Base-by-base conservation (phyloP, 805 yeast genomes). In the Lipomyces yamanashiensis region DNA sequence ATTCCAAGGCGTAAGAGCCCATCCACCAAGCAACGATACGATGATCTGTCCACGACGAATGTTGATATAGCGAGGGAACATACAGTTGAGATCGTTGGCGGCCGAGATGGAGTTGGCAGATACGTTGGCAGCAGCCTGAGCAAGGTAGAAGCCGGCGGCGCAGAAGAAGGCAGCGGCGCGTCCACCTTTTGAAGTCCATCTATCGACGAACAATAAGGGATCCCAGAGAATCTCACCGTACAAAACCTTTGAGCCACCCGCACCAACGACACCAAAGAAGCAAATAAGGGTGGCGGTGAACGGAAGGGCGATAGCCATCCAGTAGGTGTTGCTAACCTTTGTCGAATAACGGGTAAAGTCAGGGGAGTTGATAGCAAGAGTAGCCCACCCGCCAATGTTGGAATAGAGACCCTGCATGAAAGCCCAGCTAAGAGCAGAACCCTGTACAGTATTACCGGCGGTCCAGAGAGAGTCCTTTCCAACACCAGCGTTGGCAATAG, bases 121-220 rank as follows among this genome's bases (percentile, higher is more conserved):
- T 64, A 89, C 84, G 73, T 89, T 89, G 12, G 91, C 87, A 73
- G 92, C 93, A 62, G 89, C 76, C 76, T 89, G 93, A 43, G 92
- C 92, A 62, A 88, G 75, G 15, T 88, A 86, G 74, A 90, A 88
- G 0, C 87, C 88, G 55, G 84, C 78, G 1, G 91, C 79, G 69
- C 89, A 85, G 62, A 90, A 80, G 74, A 90, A 90, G 9, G 87
- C 95, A 69, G 96, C 96, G 19, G 87, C 92, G 67, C 96, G 80
- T 64, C 87, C 84, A 34, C 92, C 74, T 45, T 70, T 73, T 34
- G 81, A 69, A 39, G 75, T 70, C 70, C 81, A 79, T 56, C 73
- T 71, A 49, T 79, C 76, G 9, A 77, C 73, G 50, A 82, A 76
- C 47, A 75, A 76, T 62, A 78, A 76, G 5, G 85, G 85, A 67